Percentiles rank a stretch among this genome's conserved stretches.
Conservation (phyloP, 2,329 filamentous ascomycete species). For the Colletotrichum paranaense region DNA sequence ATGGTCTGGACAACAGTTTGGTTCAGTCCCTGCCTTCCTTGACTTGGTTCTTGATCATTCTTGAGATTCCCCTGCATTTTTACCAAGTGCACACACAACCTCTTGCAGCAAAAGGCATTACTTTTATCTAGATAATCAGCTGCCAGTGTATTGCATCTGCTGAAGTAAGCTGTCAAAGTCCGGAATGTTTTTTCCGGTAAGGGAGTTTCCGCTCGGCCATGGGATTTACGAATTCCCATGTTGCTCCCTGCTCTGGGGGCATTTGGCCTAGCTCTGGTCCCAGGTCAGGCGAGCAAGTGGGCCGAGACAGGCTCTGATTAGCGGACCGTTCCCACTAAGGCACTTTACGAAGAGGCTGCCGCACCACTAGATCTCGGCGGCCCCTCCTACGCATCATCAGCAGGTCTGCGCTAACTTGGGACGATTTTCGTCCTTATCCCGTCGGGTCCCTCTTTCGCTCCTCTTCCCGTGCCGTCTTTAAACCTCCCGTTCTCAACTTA, state of each 20-base stretch:
- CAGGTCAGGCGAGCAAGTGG: slow-evolving; percentile 6
- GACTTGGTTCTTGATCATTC: not conserved
- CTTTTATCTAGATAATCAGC: not conserved
- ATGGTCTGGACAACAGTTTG: too few relatives aligned
- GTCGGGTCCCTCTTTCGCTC: not conserved
- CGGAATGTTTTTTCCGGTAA: not conserved
- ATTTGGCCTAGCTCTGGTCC: slow-evolving; percentile 6
- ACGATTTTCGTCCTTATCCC: slow-evolving; percentile 9
- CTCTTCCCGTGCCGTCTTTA: not conserved
- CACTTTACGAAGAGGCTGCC: slow-evolving; percentile 4
- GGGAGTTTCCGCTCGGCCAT: not conserved
- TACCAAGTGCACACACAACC: not conserved
- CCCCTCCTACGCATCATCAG: slow-evolving; percentile 19
- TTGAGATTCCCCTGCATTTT: not conserved
- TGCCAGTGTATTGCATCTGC: too few relatives aligned
- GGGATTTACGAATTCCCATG: slow-evolving; percentile 29
- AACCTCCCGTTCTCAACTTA: not conserved
- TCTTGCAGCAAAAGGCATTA: not conserved
- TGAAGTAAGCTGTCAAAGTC: not conserved
- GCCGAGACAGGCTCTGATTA: slow-evolving; percentile 8
- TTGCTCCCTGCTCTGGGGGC: slow-evolving; percentile 6
- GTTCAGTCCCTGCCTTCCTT: not conserved
- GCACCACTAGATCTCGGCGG: slow-evolving; percentile 25
- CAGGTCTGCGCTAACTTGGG: not conserved
- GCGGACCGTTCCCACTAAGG: slow-evolving; percentile 29